phyloP scores from a whole-genome alignment of 495 filamentous ascomycete species.

The Bacidia rubella region DNA sequence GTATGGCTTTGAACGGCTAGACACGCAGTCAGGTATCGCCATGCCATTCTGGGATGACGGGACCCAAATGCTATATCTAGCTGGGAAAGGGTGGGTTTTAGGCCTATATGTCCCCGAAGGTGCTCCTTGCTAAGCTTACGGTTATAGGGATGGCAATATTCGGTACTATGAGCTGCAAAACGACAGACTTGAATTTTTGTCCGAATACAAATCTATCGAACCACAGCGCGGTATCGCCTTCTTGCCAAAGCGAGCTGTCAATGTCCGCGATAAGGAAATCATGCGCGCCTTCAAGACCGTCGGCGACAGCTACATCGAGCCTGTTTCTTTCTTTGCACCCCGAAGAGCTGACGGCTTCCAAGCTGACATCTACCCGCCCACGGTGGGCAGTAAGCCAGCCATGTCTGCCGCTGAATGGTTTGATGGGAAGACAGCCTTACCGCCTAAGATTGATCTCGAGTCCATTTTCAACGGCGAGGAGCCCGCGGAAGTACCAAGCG shows the following conservation, averaged over 20 bases:
- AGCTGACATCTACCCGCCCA: conserved; percentile 88
- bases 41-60: conserved; percentile 99
- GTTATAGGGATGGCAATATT: conserved; percentile 81
- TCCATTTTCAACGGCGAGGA: conserved; percentile 76
- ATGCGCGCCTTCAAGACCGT: conserved; percentile 94
- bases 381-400: conserved; percentile 60
- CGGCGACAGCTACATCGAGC: conserved; percentile 86
- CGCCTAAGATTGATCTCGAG: conserved; percentile 84
- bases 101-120: too few species aligned
- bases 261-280: conserved; percentile 92
- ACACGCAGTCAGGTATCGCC: conserved; percentile 92
- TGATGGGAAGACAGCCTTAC: conserved; percentile 64
- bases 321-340: conserved; percentile 93
- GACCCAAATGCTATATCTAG: conserved; percentile 82
- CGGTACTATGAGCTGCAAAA: conserved; percentile 96
- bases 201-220: conserved; percentile 88
- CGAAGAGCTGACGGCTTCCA: conserved; percentile 94
- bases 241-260: conserved; percentile 85
- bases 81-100: conserved; percentile 75
- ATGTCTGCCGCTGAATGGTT: conserved; percentile 76
- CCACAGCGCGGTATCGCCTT: conserved; percentile 93
- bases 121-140: neutral
- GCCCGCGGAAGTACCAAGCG: conserved; percentile 52
- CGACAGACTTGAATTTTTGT: conserved; percentile 92
- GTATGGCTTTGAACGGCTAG: conserved; percentile 73